Evolutionary conservation across 176 grass and related monocot species (phyloP), one percentile per base, ranked within the genome.

Genomic region (Microstegium vimineum): DNA sequence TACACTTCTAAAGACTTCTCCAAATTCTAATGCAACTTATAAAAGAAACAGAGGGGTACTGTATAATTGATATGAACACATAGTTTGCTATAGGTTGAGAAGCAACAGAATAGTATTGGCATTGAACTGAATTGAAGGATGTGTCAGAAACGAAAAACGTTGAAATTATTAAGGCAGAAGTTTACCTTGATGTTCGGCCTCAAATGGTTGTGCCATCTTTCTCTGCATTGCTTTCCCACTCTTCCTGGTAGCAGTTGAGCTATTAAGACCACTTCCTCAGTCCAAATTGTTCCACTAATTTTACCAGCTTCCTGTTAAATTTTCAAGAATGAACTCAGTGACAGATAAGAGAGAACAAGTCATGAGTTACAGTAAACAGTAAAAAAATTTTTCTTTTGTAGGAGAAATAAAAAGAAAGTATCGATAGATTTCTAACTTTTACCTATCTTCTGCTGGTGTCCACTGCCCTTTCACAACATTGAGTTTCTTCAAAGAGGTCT

Each of bases 131-230:
- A n/a, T n/a, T 0, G 14, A 36, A 1, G 17, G 7, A 35, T 66
- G 64, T 66, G 5, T 16, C 4, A 63, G 6, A 37, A 37, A 67
- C 17, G 18, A 38, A 38, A 68, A 74, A 35, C 10, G 38, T 17
- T 10, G 8, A 62, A 59, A 49, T 11, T 10, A 77, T 63, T 33
- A 8, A 16, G 32, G 42, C n/a, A 12, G 47, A 18, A 47, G 22
- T 36, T 60, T 40, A 90, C 95, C 95, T 98, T 98, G 89, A 94
- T 98, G 74, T 98, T 91, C 3, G 95, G 95, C 82, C 90, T 98
- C 64, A 98, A 86, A 94, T 94, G 92, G 84, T 98, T 98, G 69
- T 94, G 88, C 92, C 92, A 98, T 85, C 95, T 93, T 81, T 98
- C 95, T 75, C 92, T 94, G 64, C 95, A 98, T 2, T 98, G 95